Percentiles rank a stretch among this genome's conserved stretches.
Conservation (phyloP, 441 rosid species). For the Flueggea neowawraea region DNA sequence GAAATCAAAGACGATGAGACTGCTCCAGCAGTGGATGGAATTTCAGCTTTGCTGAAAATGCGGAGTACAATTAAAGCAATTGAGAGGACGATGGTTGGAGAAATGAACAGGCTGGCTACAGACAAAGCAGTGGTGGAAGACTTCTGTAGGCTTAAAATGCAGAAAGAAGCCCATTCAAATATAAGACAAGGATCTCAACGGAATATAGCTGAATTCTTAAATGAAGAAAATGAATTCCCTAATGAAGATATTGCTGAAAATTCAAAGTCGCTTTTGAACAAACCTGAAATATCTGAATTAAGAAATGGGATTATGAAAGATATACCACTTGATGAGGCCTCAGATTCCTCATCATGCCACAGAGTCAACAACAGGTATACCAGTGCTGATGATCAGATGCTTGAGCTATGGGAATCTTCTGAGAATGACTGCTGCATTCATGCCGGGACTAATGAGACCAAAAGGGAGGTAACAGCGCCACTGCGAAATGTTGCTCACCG, state of each 20-base stretch:
- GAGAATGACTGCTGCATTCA: constrained; percentile 30
- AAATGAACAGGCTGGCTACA: constrained; percentile 38
- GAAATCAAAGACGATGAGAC: constrained; percentile 19
- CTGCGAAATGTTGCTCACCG: constrained; percentile 4
- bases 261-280: constrained; percentile 33
- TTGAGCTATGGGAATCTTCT: constrained; percentile 59
- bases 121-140: constrained; percentile 26
- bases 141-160: constrained; percentile 16
- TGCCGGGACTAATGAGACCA: constrained; percentile 20
- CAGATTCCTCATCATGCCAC: constrained; percentile 45
- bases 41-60: constrained; percentile 69
- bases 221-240: constrained; percentile 15
- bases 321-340: constrained; percentile 85
- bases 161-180: constrained; percentile 20
- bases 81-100: constrained; percentile 59
- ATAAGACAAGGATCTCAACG: neutral
- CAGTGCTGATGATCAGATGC: constrained; percentile 24
- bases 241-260: constrained; percentile 29
- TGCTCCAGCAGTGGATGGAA: constrained; percentile 30
- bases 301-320: constrained; percentile 72
- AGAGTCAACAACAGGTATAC: constrained; percentile 22
- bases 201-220: constrained; percentile 1
- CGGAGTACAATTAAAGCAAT: constrained; percentile 61
- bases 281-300: constrained; percentile 30
- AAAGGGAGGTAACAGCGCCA: constrained; percentile 20